Evolutionary conservation across 1,284 basidiomycete genomes (phyloP).

Genomic region (Trametes hirsuta): DNA sequence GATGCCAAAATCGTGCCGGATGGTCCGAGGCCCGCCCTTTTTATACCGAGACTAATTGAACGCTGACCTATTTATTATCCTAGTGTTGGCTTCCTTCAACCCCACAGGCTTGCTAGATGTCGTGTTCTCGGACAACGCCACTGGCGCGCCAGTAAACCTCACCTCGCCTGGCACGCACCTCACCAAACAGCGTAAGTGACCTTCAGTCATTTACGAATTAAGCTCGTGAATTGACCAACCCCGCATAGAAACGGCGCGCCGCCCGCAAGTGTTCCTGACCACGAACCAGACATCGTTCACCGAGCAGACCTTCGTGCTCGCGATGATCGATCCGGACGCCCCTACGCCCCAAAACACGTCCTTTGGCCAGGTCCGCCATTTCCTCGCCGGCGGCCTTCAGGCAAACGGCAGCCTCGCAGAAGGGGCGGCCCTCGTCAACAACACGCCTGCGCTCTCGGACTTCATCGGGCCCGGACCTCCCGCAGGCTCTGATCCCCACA

Average conservation of each 20-base stretch:
- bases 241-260: slow-evolving; percentile 40
- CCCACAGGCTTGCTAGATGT: slow-evolving; percentile 41
- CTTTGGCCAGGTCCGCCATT: slow-evolving; percentile 47
- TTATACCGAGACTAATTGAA: no score
- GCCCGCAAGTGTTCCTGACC: slow-evolving; percentile 42
- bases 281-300: slow-evolving; percentile 31
- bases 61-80: neutral
- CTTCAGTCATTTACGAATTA: neutral
- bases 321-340: slow-evolving; percentile 53
- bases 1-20: slow-evolving; percentile 47
- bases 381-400: slow-evolving; percentile 46
- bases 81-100: slow-evolving; percentile 43
- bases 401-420: slow-evolving; percentile 27
- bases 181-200: slow-evolving; percentile 44
- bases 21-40: slow-evolving; percentile 8
- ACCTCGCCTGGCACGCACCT: slow-evolving; percentile 42
- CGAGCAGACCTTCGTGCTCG: slow-evolving; percentile 44
- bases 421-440: slow-evolving; percentile 37
- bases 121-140: slow-evolving; percentile 40
- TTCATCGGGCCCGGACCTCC: slow-evolving; percentile 45
- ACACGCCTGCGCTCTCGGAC: slow-evolving; percentile 45
- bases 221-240: neutral
- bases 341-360: slow-evolving; percentile 48
- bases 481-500: slow-evolving; percentile 49
- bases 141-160: slow-evolving; percentile 35